phyloP scores from a whole-genome alignment of 1,284 basidiomycete species.

The Wallemia hederae region DNA sequence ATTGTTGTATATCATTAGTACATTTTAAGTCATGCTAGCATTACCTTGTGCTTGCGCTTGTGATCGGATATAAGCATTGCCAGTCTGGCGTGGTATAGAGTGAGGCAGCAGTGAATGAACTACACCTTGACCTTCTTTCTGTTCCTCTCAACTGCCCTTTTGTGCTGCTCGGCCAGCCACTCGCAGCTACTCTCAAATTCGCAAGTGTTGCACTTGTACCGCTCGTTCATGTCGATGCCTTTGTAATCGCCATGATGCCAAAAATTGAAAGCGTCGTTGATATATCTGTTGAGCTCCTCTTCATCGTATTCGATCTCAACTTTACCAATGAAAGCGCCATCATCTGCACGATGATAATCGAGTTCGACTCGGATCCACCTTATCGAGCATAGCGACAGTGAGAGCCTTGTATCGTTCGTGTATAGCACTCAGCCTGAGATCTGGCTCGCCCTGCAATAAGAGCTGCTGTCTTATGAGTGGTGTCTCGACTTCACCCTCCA shows the following conservation, averaged over 20 bases:
- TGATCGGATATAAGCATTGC: no score
- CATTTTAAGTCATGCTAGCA: no score
- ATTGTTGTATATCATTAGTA: no score
- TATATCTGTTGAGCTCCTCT: background rate
- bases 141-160: background rate
- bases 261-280: background rate
- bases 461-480: background rate
- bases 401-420: background rate
- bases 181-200: background rate
- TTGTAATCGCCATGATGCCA: background rate
- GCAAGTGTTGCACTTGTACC: background rate
- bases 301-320: background rate
- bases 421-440: background rate
- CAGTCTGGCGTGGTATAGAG: no score
- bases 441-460: background rate
- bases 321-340: background rate
- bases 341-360: background rate
- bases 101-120: no score
- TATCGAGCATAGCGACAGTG: background rate
- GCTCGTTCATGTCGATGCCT: background rate
- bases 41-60: no score
- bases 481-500: background rate
- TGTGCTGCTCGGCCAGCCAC: background rate
- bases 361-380: background rate
- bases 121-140: background rate